These are phyloP conservation scores for Lactarius indigo DNA, from an alignment of 768 basidiomycete genomes.

Conservation along the genomic window DNA sequence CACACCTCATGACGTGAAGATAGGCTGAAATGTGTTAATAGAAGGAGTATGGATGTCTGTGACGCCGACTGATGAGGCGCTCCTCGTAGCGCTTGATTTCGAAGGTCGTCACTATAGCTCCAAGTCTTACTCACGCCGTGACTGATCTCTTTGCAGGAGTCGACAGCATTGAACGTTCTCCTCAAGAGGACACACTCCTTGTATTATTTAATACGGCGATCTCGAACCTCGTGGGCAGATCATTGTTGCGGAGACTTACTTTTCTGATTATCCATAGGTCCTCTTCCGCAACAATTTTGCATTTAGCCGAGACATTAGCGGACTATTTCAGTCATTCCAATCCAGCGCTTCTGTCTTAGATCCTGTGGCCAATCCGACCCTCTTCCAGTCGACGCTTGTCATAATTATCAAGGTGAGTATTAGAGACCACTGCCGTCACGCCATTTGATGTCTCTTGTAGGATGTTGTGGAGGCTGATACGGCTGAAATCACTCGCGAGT, in stretches of 20 bases:
- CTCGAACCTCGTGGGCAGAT: conserved; percentile 50
- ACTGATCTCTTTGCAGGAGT: conserved; percentile 39
- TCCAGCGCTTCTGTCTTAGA: conserved; percentile 53
- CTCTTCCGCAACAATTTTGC: conserved; percentile 39
- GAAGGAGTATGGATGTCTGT: conserved; percentile 69
- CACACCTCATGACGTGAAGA: neutral
- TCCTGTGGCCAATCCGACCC: conserved; percentile 51
- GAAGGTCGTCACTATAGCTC: conserved; percentile 41
- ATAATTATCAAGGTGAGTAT: conserved; percentile 56
- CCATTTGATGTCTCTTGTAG: conserved; percentile 31
- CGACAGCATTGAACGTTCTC: conserved; percentile 58
- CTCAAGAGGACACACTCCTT: conserved; percentile 59
- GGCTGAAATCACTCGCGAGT: conserved; percentile 52
- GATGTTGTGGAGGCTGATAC: conserved; percentile 62
- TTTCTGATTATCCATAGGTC: conserved; percentile 41
- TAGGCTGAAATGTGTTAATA: conserved; percentile 1
- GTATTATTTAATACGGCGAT: conserved; percentile 64
- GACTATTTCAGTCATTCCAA: conserved; percentile 58
- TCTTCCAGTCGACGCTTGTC: conserved; percentile 55
- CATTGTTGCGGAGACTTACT: conserved; percentile 42
- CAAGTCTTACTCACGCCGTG: neutral
- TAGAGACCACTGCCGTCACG: neutral
- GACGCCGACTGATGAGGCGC: conserved; percentile 50
- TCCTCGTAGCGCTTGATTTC: conserved; percentile 61
- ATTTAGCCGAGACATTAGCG: conserved; percentile 52